phyloP scores from a whole-genome alignment of 1,139 yeast genomes.

The Suhomyces wounanorum region DNA sequence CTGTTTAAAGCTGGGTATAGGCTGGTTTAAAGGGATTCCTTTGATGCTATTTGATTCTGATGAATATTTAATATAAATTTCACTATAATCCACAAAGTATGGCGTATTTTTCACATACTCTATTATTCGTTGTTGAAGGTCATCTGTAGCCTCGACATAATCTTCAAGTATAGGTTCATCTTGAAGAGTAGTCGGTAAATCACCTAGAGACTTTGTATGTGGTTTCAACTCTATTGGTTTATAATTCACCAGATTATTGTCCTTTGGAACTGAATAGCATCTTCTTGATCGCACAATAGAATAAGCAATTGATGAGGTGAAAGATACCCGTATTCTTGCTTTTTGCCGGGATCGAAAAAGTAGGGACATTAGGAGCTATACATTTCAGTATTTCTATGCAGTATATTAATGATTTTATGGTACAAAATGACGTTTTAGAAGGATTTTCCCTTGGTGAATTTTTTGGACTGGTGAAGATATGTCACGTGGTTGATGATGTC shows the following conservation, averaged over 20 bases:
- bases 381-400: neutral
- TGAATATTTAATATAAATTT: neutral
- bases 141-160: slow-evolving; percentile 5
- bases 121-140: slow-evolving; percentile 3
- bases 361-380: neutral
- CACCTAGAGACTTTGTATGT: neutral
- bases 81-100: slow-evolving; percentile 4
- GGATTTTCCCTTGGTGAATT: neutral
- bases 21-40: slow-evolving; percentile 4
- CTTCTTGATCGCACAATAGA: neutral
- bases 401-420: neutral
- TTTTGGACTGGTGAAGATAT: neutral
- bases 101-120: slow-evolving; percentile 3
- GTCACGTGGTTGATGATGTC: neutral
- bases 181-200: neutral
- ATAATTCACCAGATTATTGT: neutral
- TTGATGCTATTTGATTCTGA: neutral
- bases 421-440: neutral
- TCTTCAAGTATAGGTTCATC: neutral
- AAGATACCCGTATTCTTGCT: slow-evolving; percentile 11
- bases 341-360: slow-evolving; percentile 11
- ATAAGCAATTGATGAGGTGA: neutral
- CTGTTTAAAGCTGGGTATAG: slow-evolving; percentile 18
- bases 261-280: neutral
- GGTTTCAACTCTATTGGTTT: neutral